Percentiles rank a stretch among this genome's conserved stretches.
Conservation (phyloP, 495 filamentous ascomycete species). For the Xylaria nigripes region DNA sequence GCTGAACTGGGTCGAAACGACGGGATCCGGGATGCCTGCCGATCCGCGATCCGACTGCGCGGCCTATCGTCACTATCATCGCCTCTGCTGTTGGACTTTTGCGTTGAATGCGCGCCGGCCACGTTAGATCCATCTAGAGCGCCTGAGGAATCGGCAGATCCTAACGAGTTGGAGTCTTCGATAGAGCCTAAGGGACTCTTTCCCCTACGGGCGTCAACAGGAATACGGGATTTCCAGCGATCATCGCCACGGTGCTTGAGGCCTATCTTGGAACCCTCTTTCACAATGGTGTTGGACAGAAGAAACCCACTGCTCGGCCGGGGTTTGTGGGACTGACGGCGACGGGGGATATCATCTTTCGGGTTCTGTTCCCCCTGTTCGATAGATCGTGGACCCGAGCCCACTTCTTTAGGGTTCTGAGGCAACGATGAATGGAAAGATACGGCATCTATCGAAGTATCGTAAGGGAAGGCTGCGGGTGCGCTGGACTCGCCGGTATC, state of each 20-base stretch:
- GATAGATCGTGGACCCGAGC: constrained; percentile 13
- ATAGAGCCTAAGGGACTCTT: constrained; percentile 13
- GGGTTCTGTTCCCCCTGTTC: constrained; percentile 15
- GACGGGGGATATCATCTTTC: constrained; percentile 18
- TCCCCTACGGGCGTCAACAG: constrained; percentile 20
- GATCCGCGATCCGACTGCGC: constrained; percentile 11
- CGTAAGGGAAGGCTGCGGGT: constrained; percentile 9
- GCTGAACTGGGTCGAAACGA: constrained; percentile 18
- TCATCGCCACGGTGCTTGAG: constrained; percentile 16
- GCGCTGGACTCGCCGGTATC: constrained; percentile 26
- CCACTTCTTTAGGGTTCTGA: constrained; percentile 15
- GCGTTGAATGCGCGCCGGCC: background rate
- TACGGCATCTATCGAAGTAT: constrained; percentile 12
- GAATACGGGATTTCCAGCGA: constrained; percentile 22
- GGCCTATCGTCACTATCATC: constrained; percentile 12
- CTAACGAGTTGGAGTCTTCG: background rate
- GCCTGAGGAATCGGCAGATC: background rate
- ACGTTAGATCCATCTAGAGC: background rate
- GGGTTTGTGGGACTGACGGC: constrained; percentile 31
- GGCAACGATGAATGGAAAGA: constrained; percentile 13
- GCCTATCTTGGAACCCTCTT: constrained; percentile 11
- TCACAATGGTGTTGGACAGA: constrained; percentile 30
- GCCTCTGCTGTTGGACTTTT: background rate
- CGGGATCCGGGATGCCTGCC: constrained; percentile 16
- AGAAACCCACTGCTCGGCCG: constrained; percentile 39